Evolutionary conservation across 169 alveolate species (phyloP).

Genomic region (Plasmodium yoelii): DNA sequence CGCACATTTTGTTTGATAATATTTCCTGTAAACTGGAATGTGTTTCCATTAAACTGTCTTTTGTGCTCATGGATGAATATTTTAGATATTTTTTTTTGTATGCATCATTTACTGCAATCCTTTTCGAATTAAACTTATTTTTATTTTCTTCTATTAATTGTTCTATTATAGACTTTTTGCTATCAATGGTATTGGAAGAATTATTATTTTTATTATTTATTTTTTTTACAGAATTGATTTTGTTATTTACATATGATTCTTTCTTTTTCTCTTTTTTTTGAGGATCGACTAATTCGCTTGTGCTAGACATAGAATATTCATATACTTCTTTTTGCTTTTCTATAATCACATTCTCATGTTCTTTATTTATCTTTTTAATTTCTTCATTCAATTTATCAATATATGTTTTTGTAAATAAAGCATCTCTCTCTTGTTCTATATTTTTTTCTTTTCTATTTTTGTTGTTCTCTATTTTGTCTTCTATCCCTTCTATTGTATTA

Average conservation of each 20-base stretch:
- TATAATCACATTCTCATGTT: slow-evolving; percentile 28
- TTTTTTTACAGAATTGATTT: slow-evolving; percentile 14
- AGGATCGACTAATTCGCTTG: slow-evolving; percentile 16
- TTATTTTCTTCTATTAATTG: slow-evolving; percentile 46
- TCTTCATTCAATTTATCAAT: slow-evolving; percentile 45
- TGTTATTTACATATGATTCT: neutral
- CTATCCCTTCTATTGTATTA: slow-evolving; percentile 17
- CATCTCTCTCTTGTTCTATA: neutral
- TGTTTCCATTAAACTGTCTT: slow-evolving; percentile 34
- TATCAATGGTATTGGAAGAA: neutral
- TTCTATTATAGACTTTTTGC: slow-evolving; percentile 32
- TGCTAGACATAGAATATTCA: slow-evolving; percentile 32
- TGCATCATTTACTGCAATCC: slow-evolving; percentile 13
- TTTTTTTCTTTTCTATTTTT: neutral
- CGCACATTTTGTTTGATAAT: slow-evolving; percentile 1
- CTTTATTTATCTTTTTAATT: slow-evolving; percentile 16
- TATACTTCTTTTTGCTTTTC: slow-evolving; percentile 37
- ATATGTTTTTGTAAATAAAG: slow-evolving; percentile 2
- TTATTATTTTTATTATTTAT: slow-evolving; percentile 5
- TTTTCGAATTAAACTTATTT: slow-evolving; percentile 16
- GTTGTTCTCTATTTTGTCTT: neutral
- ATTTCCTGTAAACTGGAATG: neutral
- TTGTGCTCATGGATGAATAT: slow-evolving; percentile 66
- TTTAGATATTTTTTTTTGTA: slow-evolving; percentile 28
- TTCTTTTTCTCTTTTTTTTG: neutral